phyloP scores from a whole-genome alignment of 495 filamentous ascomycete genomes.

The Aspergillus haitiensis region DNA sequence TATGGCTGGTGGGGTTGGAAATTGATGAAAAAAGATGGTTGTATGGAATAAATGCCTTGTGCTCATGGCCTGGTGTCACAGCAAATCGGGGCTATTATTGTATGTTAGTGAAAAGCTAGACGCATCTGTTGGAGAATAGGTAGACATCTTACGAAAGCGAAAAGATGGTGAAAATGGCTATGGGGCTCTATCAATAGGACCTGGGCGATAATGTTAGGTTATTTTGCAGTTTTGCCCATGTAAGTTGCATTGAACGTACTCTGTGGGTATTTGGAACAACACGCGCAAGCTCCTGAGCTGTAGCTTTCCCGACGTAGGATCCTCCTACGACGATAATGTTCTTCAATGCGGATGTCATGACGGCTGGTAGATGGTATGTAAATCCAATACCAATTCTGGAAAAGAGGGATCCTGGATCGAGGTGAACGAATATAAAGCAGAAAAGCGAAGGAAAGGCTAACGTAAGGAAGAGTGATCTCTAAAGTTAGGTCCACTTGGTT shows the following conservation, averaged over 20 bases:
- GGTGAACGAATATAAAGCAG: neutral
- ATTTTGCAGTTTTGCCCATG: neutral
- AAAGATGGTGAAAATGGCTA: constrained; percentile 56
- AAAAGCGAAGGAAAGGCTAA: too few relatives aligned
- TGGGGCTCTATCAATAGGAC: constrained; percentile 52
- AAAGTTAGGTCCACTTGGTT: neutral
- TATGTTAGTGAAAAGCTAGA: constrained; percentile 12
- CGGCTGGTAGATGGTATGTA: neutral
- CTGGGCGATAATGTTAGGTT: constrained; percentile 23
- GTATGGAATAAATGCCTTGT: constrained; percentile 59
- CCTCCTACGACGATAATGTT: constrained; percentile 47
- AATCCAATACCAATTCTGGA: neutral
- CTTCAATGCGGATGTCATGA: constrained; percentile 29
- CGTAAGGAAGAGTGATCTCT: neutral
- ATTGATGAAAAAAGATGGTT: constrained; percentile 36
- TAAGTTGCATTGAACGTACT: constrained; percentile 12
- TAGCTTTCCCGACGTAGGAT: constrained; percentile 43
- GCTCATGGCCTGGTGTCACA: constrained; percentile 48
- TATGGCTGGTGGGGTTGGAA: constrained; percentile 36
- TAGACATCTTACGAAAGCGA: constrained; percentile 47
- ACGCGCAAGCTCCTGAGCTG: constrained; percentile 41
- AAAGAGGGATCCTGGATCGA: neutral
- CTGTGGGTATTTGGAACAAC: constrained; percentile 41
- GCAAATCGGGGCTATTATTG: constrained; percentile 49
- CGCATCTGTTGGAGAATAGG: neutral